phyloP scores from a whole-genome alignment of 306 rosid genomes.

The Malus asiatica region DNA sequence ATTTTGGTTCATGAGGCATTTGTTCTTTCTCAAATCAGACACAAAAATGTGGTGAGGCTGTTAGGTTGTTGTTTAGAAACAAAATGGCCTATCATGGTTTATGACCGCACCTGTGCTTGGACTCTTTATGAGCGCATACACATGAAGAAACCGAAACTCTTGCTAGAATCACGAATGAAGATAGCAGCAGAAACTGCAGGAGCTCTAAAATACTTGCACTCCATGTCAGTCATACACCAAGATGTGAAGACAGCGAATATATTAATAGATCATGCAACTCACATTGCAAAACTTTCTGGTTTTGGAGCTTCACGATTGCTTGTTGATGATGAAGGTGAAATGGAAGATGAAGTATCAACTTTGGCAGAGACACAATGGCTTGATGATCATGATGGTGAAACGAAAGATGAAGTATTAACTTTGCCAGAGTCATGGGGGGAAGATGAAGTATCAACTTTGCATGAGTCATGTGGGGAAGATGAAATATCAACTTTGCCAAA shows the following conservation, averaged over 20 bases:
- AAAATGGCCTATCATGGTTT: background rate
- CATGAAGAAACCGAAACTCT: too few relatives aligned
- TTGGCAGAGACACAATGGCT: too few relatives aligned
- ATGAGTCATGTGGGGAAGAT: too few relatives aligned
- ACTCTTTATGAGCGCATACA: too few relatives aligned
- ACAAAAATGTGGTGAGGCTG: slow-evolving; percentile 10
- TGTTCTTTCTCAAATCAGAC: slow-evolving; percentile 4
- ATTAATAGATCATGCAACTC: background rate
- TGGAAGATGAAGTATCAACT: background rate
- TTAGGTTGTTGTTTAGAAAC: slow-evolving; percentile 3
- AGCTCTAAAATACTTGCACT: slow-evolving; percentile 8
- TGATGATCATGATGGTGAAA: too few relatives aligned
- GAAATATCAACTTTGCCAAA: too few relatives aligned
- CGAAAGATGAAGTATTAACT: too few relatives aligned
- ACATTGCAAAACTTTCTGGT: background rate
- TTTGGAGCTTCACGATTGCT: background rate
- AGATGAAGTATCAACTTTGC: too few relatives aligned
- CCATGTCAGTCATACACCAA: background rate
- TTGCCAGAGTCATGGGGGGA: too few relatives aligned
- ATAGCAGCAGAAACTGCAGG: slow-evolving; percentile 8
- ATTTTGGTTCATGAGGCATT: background rate
- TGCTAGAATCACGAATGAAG: slow-evolving; percentile 2
- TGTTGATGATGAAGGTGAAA: background rate
- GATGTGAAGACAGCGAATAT: background rate
- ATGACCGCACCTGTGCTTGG: background rate